Base-by-base conservation (phyloP, 345 rosid species). In the Brassica incana region DNA sequence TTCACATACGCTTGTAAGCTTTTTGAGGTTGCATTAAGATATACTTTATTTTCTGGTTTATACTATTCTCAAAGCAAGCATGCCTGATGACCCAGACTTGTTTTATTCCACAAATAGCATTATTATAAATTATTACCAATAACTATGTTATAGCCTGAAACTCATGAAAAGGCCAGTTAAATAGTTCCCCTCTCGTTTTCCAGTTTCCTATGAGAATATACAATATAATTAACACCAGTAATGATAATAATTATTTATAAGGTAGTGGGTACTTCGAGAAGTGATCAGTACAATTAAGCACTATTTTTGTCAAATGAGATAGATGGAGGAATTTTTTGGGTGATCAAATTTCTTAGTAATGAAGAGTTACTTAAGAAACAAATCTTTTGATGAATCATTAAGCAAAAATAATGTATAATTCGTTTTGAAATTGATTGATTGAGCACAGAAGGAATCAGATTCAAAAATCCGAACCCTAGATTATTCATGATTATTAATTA, bases 21-120 rank as follows among this genome's bases (percentile, higher is more conserved):
- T 79, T 79, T 79, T 4, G 69, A 48, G 33, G 38, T 60, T 74
- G 58, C 40, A 73, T 73, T 79, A 73, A 79, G 56, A 73, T 79
- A 73, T 60, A 20, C 9, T 67, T 79, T 79, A 52, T 50, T 79
- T 66, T 79, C 64, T 79, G 65, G 5, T 73, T 73, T 68, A 52
- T 79, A 73, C 82, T 67, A 48, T 73, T 79, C 70, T 73, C 78
- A 67, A 79, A 73, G 82, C 82, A 79, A 73, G 82, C 82, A 79
- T 79, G 82, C 82, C 78, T 79, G 74, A 50, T 79, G 69, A 67
- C 59, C 74, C 74, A 73, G 78, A 73, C 54, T 32, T 50, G 65
- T 48, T 61, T 62, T 77, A 30, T 59, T 18, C 48, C 23, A 27
- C 4, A 67, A 45, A 16, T 60, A 76, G 61, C 50, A 65, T 18